Evolutionary conservation across 2,329 filamentous ascomycete species (phyloP).

Genomic region (Tetracladium maxilliforme): DNA sequence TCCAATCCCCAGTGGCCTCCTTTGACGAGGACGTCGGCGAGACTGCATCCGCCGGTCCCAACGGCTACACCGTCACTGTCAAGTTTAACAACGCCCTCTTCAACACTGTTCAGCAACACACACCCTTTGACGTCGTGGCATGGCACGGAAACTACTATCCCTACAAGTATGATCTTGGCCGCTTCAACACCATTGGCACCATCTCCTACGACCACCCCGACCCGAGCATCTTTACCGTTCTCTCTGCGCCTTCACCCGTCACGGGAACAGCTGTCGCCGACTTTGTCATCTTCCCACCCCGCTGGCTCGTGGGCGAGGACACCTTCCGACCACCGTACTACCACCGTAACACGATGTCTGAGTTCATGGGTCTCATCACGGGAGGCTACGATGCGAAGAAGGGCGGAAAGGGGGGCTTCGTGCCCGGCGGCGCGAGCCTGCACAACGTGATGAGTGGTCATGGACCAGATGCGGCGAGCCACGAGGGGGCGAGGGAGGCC

Average conservation of each 20-base stretch:
- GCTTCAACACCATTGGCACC: slow-evolving; percentile 41
- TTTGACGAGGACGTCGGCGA: slow-evolving; percentile 23
- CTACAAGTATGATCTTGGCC: slow-evolving; percentile 45
- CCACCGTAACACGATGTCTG: slow-evolving; percentile 53
- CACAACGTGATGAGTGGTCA: slow-evolving; percentile 51
- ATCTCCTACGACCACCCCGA: slow-evolving; percentile 41
- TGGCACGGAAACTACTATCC: slow-evolving; percentile 47
- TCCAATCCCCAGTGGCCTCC: slow-evolving; percentile 35
- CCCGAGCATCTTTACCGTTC: slow-evolving; percentile 42
- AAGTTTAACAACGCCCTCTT: slow-evolving; percentile 39
- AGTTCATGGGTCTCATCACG: slow-evolving; percentile 47
- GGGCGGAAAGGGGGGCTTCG: slow-evolving; percentile 17
- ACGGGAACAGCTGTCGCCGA: slow-evolving; percentile 52
- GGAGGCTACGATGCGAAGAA: slow-evolving; percentile 46
- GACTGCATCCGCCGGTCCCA: neutral
- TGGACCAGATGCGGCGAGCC: slow-evolving; percentile 39
- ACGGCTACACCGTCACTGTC: slow-evolving; percentile 8
- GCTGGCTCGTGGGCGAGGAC: slow-evolving; percentile 54
- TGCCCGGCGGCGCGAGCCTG: slow-evolving; percentile 13
- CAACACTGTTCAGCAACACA: slow-evolving; percentile 36
- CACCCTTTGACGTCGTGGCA: slow-evolving; percentile 42
- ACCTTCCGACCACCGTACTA: slow-evolving; percentile 63
- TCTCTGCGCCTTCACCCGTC: slow-evolving; percentile 45
- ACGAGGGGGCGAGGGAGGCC: slow-evolving; percentile 35
- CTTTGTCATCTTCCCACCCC: slow-evolving; percentile 59